phyloP scores from a whole-genome alignment of 1,284 basidiomycete genomes.

The Tilletia indica region DNA sequence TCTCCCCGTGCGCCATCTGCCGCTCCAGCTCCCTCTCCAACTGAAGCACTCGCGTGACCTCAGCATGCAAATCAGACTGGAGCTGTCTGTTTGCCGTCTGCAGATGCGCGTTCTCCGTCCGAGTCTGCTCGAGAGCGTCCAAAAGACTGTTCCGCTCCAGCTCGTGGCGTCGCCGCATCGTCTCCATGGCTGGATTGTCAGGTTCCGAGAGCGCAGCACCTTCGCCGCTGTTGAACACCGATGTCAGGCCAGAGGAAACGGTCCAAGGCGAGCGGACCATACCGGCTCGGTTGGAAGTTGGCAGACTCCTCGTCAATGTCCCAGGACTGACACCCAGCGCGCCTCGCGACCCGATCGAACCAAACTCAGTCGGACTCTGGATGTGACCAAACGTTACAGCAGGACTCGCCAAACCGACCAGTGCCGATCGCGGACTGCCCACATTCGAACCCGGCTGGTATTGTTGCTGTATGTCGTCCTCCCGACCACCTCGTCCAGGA shows the following conservation, averaged over 20 bases:
- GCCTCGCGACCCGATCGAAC: background rate
- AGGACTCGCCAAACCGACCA: slow-evolving; percentile 18
- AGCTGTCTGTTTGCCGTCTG: slow-evolving; percentile 32
- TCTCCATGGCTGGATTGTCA: background rate
- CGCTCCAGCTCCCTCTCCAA: slow-evolving; percentile 42
- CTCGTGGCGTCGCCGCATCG: slow-evolving; percentile 38
- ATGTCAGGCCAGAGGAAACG: slow-evolving; percentile 1
- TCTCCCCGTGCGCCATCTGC: slow-evolving; percentile 31
- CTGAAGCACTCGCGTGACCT: slow-evolving; percentile 44
- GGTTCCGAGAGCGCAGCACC: background rate
- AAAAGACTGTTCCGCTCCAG: slow-evolving; percentile 44
- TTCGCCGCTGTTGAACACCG: slow-evolving; percentile 12
- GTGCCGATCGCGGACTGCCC: background rate
- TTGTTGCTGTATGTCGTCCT: background rate
- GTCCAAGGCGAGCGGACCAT: background rate
- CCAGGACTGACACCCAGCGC: background rate
- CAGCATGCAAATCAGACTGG: slow-evolving; percentile 40
- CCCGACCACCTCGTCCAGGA: too few relatives aligned
- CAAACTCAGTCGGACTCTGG: slow-evolving; percentile 18
- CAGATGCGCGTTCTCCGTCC: slow-evolving; percentile 32
- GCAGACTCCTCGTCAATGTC: slow-evolving; percentile 38
- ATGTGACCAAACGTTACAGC: slow-evolving; percentile 35
- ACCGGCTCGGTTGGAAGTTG: slow-evolving; percentile 28
- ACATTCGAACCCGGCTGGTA: background rate
- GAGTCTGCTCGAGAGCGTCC: slow-evolving; percentile 37